Percentiles rank a stretch among this genome's conserved stretches.
Conservation (phyloP, 805 yeast species). For the Cyberlindnera nakhonratchasimensis region DNA sequence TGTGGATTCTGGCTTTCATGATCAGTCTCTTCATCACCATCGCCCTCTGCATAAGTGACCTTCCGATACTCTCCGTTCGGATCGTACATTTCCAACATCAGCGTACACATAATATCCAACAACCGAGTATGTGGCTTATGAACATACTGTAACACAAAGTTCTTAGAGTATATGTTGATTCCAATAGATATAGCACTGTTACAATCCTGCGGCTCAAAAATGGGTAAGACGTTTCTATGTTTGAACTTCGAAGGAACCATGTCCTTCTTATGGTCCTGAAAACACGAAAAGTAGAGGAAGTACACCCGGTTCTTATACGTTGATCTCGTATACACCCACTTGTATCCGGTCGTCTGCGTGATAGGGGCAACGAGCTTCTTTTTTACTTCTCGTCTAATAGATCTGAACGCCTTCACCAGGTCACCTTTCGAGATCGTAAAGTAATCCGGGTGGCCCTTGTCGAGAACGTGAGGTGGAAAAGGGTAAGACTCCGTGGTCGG, state of each 20-base stretch:
- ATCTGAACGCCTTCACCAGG: constrained; percentile 18
- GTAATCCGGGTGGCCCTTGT: constrained; percentile 19
- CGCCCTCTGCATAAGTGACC: not conserved
- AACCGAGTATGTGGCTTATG: constrained; percentile 23
- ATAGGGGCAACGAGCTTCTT: constrained; percentile 20
- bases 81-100: constrained; percentile 21
- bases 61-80: constrained; percentile 8
- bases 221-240: constrained; percentile 5
- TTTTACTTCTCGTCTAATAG: constrained; percentile 23
- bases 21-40: not conserved
- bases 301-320: constrained; percentile 23
- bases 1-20: not conserved
- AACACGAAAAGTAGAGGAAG: constrained; percentile 23
- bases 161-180: constrained; percentile 23
- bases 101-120: constrained; percentile 21
- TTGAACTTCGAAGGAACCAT: constrained; percentile 22
- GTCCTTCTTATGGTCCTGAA: constrained; percentile 23
- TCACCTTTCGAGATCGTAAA: constrained; percentile 22
- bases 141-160: constrained; percentile 21
- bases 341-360: constrained; percentile 24
- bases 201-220: constrained; percentile 20
- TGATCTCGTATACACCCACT: constrained; percentile 25
- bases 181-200: constrained; percentile 21
- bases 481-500: constrained; percentile 26
- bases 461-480: constrained; percentile 19